A percentile compares a stretch with the other conserved stretches of the same genome.
Conservation (phyloP, 352 stramenopile genomes). For the Phytophthora fragariae region DNA sequence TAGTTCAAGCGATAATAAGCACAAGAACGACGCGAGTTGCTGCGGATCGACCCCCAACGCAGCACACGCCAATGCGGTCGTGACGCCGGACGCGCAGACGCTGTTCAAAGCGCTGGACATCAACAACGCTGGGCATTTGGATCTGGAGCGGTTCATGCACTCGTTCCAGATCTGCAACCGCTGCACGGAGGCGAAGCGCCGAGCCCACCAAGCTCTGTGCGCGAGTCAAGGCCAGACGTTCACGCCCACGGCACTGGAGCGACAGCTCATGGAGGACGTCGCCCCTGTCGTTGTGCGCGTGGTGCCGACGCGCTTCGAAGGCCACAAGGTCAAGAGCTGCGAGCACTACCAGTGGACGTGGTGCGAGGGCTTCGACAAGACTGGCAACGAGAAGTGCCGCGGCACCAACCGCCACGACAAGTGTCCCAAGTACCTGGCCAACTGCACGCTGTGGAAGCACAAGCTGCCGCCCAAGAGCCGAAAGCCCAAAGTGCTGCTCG, state of each 20-base stretch:
- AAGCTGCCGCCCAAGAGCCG: conserved; percentile 86
- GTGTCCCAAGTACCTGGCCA: conserved; percentile 87
- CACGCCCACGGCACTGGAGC: conserved; percentile 58
- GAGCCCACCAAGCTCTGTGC: conserved; percentile 62
- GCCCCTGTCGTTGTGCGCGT: conserved; percentile 81
- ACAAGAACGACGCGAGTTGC: conserved; percentile 12
- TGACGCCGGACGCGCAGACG: conserved; percentile 52
- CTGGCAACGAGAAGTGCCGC: conserved; percentile 85
- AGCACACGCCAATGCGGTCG: conserved; percentile 15
- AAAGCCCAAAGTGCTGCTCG: conserved; percentile 69
- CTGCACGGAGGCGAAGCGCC: conserved; percentile 80
- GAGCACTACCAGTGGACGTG: conserved; percentile 90
- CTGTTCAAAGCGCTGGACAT: conserved; percentile 71
- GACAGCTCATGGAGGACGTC: conserved; percentile 81
- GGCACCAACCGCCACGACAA: conserved; percentile 89
- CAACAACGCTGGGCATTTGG: conserved; percentile 47
- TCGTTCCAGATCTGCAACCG: conserved; percentile 91
- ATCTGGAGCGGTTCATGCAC: conserved; percentile 83
- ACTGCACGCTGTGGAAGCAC: conserved; percentile 90
- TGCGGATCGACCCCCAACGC: conserved; percentile 4
- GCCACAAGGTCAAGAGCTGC: conserved; percentile 82
- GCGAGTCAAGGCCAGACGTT: conserved; percentile 63
- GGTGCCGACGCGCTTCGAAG: conserved; percentile 74
- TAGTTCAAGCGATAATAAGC: conserved; percentile 24
- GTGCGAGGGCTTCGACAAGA: conserved; percentile 88